Evolutionary conservation across 2,329 filamentous ascomycete genomes (phyloP), one percentile per base, ranked within the genome.

Genomic region (Berkeleyomyces basicola): DNA sequence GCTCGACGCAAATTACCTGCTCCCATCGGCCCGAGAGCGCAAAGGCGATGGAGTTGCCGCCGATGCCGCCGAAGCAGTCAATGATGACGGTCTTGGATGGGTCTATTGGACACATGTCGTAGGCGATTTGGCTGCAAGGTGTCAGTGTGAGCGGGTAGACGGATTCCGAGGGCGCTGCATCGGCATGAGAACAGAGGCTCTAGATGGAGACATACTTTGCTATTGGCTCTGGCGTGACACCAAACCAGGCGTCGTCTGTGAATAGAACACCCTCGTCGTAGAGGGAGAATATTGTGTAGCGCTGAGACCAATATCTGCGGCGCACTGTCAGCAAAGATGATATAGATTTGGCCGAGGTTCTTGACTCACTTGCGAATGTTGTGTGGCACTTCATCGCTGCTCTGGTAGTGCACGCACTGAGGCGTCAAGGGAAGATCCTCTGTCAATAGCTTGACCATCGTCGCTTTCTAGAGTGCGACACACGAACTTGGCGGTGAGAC

Each of bases 221-320:
- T 37, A 99, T 83, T 3, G 88, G 87, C 72, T 99, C 92, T 11
- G 93, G 91, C 0, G 95, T 99, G 6, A 97, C 91, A 62, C 91
- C 93, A 72, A 93, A 99, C 93, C 93, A 99, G 61, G 90, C 87
- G 74, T 92, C 86, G 71, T 95, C 85, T 0, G 95, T 99, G 79
- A 99, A 83, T 77, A 84, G 86, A 67, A 99, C 81, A 62, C 90
- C 92, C 64, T 91, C 81, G 71, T 96, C 86, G 71, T 96, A 99
- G 68, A 80, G 81, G 14, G 86, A 85, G 74, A 95, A 99, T 67
- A 99, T 88, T 61, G 84, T 86, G 72, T 93, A 85, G 65, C 93
- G 83, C 70, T 97, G 91, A 14, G 86, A 79, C 82, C 89, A 99
- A 74, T 99, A 99, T 72, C 90, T 95, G 39, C 5, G 16, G 57